phyloP scores from a whole-genome alignment of 2,329 filamentous ascomycete genomes.

The Diplocarpon rosae region DNA sequence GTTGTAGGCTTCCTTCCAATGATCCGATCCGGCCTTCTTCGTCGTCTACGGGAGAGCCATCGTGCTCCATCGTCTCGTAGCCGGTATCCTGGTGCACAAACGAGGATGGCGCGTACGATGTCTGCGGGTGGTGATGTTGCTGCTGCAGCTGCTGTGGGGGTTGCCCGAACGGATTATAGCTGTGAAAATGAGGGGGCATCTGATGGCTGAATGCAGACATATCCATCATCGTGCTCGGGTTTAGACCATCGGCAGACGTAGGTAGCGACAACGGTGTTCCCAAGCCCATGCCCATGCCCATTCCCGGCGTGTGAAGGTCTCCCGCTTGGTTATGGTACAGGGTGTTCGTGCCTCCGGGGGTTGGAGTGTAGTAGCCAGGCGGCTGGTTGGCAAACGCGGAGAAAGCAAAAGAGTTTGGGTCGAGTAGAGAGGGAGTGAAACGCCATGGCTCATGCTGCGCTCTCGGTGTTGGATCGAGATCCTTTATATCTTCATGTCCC shows the following conservation, averaged over 20 bases:
- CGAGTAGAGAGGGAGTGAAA: constrained; percentile 80
- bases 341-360: constrained; percentile 68
- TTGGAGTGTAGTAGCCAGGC: constrained; percentile 79
- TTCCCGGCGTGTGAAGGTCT: constrained; percentile 75
- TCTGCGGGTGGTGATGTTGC: constrained; percentile 32
- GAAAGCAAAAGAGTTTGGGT: constrained; percentile 76
- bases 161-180: constrained; percentile 62
- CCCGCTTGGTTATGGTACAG: constrained; percentile 75
- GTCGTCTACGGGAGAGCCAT: constrained; percentile 55
- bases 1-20: constrained; percentile 52
- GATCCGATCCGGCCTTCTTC: constrained; percentile 43
- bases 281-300: constrained; percentile 50
- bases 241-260: constrained; percentile 53
- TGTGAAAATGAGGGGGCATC: constrained; percentile 48
- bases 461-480: constrained; percentile 74
- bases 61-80: constrained; percentile 70
- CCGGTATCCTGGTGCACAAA: constrained; percentile 73
- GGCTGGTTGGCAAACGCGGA: constrained; percentile 67
- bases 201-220: constrained; percentile 51
- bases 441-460: constrained; percentile 73
- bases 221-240: constrained; percentile 49
- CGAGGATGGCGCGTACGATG: constrained; percentile 61
- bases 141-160: constrained; percentile 32
- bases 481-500: constrained; percentile 40
- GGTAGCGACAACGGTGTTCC: constrained; percentile 70